Evolutionary conservation across 2,329 filamentous ascomycete genomes (phyloP).

Genomic region (Paracamarosporium sp.): DNA sequence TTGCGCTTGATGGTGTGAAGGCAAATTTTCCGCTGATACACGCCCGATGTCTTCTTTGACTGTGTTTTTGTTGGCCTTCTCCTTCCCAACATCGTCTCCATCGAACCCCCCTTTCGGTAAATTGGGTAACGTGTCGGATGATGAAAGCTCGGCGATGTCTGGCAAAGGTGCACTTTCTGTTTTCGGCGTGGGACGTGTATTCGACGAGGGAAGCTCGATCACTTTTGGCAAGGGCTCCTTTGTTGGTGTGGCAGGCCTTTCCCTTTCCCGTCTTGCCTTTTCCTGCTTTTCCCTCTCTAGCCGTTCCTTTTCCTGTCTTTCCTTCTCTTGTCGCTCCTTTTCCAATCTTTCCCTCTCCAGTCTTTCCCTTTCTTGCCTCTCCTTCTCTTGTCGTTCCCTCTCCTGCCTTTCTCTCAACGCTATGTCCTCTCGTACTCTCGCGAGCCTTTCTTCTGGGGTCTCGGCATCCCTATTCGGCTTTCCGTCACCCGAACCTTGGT

Average conservation of each 20-base stretch:
- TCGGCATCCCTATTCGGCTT: slow-evolving; percentile 12
- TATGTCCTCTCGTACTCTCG: slow-evolving; percentile 4
- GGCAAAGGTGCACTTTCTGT: not conserved
- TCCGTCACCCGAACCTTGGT: slow-evolving; percentile 24
- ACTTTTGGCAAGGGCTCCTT: not conserved
- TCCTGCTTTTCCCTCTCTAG: not conserved
- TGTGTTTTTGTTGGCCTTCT: slow-evolving; percentile 11
- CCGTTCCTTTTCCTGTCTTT: not conserved
- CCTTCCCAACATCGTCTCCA: slow-evolving; percentile 14
- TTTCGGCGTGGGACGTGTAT: slow-evolving; percentile 2
- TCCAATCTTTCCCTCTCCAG: not conserved
- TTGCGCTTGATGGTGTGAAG: slow-evolving; percentile 60
- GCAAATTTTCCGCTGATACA: slow-evolving; percentile 52
- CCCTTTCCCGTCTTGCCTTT: not conserved
- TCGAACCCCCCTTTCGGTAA: slow-evolving; percentile 7
- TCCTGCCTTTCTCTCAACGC: slow-evolving; percentile 1
- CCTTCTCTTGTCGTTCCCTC: slow-evolving; percentile 6
- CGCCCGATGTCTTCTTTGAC: slow-evolving; percentile 35
- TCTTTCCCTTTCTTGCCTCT: not conserved
- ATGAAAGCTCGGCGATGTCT: not conserved
- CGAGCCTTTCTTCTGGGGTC: slow-evolving; percentile 14
- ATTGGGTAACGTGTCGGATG: not conserved
- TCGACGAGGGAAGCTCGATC: not conserved
- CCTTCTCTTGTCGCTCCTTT: not conserved
- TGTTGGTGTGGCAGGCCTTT: not conserved